A percentile compares a stretch with the other conserved stretches of the same genome.
Evolutionary conservation across 495 filamentous ascomycete species (phyloP).

Genomic region (Mycothermus thermophilus): DNA sequence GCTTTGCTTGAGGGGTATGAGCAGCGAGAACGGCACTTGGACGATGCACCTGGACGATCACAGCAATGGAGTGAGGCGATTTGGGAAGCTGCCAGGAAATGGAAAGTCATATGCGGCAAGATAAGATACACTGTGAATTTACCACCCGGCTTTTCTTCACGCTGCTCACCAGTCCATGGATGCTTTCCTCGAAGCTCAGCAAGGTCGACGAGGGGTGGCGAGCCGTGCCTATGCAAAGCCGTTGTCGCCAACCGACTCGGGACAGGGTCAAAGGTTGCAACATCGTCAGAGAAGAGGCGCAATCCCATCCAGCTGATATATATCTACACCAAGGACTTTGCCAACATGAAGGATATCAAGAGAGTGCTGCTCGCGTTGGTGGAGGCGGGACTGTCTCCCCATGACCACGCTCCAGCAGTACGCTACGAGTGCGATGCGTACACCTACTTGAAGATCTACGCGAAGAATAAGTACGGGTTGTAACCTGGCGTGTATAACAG

Average conservation of each 20-base stretch:
- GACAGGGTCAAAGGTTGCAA: not conserved
- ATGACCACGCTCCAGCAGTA: not conserved
- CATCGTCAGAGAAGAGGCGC: not conserved
- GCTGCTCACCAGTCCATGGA: too few relatives aligned
- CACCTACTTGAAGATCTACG: not conserved
- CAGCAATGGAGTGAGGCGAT: not conserved
- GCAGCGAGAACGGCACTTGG: not conserved
- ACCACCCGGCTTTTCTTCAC: too few relatives aligned
- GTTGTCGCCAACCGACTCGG: conserved; percentile 1
- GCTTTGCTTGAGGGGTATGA: not conserved
- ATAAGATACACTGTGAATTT: too few relatives aligned
- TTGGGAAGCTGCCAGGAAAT: not conserved
- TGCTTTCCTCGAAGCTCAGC: not conserved
- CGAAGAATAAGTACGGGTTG: conserved; percentile 1
- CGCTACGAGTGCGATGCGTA: conserved; percentile 6
- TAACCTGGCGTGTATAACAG: not conserved
- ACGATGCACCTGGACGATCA: not conserved
- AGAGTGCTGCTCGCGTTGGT: conserved; percentile 1
- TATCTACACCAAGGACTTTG: conserved; percentile 2
- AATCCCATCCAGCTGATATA: conserved; percentile 1
- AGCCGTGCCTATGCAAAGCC: not conserved
- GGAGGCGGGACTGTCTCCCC: not conserved
- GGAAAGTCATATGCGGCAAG: not conserved
- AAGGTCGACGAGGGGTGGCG: conserved; percentile 3
- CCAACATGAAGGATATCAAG: conserved; percentile 1